These are phyloP conservation scores for Astragalus membranaceus DNA, from an alignment of 306 rosid species.

Conservation along the genomic window DNA sequence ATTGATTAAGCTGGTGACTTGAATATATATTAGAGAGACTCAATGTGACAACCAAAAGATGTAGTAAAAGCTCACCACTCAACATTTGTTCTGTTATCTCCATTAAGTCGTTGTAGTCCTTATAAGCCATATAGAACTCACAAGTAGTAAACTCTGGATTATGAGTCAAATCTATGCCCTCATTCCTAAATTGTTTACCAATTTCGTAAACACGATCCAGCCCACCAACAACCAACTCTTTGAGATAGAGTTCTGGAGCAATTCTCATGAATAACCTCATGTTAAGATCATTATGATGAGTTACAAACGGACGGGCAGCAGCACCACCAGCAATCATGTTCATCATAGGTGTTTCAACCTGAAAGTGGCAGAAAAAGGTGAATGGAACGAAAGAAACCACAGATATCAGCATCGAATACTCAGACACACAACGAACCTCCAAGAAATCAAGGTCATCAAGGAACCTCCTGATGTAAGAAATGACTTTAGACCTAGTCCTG, in stretches of 20 bases:
- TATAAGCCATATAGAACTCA: conserved; percentile 76
- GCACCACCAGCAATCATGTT: conserved; percentile 96
- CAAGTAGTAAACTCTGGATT: conserved; percentile 95
- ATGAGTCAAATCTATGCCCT: conserved; percentile 92
- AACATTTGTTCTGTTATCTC: conserved; percentile 74
- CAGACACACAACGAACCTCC: conserved; percentile 55
- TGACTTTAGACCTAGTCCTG: conserved; percentile 58
- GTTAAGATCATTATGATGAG: conserved; percentile 86
- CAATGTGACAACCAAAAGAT: not conserved
- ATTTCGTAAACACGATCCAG: conserved; percentile 96
- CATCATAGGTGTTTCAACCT: conserved; percentile 99
- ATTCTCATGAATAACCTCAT: conserved; percentile 78
- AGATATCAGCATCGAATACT: not conserved
- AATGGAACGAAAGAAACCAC: not conserved
- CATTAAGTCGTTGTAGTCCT: conserved; percentile 85
- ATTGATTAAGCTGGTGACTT: not conserved
- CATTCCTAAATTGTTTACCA: conserved; percentile 90
- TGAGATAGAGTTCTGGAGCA: conserved; percentile 98
- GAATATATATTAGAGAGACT: not conserved
- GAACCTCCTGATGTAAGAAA: conserved; percentile 56
- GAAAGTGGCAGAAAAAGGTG: not conserved
- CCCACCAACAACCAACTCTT: conserved; percentile 86
- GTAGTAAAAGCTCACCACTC: conserved; percentile 53
- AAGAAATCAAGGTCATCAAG: conserved; percentile 67
- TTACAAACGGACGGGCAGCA: conserved; percentile 87